These are phyloP conservation scores for Podospora pseudocomata DNA, from an alignment of 495 filamentous ascomycete species.

Conservation along the genomic window DNA sequence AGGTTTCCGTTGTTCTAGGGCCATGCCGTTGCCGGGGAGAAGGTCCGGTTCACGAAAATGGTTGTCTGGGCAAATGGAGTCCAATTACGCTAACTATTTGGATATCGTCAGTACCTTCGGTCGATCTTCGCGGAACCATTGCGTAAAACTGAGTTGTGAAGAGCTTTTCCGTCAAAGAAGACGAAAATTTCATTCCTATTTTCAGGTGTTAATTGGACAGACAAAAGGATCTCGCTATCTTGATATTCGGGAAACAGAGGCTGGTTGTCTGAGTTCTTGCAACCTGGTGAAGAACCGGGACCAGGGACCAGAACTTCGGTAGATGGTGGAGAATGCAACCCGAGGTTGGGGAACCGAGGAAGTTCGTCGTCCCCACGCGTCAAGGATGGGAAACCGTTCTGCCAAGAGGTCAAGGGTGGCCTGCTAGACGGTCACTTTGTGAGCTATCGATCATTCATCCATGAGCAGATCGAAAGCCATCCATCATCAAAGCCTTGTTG, in stretches of 20 bases:
- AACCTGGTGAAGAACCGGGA: not conserved
- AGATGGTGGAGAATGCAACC: slow-evolving; percentile 16
- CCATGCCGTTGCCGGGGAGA: not conserved
- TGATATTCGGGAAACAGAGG: not conserved
- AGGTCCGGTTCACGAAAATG: not conserved
- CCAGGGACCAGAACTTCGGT: not conserved
- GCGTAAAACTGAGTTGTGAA: not conserved
- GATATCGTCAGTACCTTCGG: not conserved
- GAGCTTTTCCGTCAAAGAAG: not conserved
- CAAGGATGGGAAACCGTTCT: slow-evolving; percentile 1
- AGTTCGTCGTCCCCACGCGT: slow-evolving; percentile 14
- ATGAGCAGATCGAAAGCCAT: not conserved
- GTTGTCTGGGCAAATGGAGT: not conserved
- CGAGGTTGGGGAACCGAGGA: slow-evolving; percentile 15
- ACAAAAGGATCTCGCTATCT: not conserved
- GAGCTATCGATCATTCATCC: not conserved
- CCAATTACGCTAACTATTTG: not conserved
- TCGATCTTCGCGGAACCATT: not conserved
- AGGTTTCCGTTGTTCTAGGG: not conserved
- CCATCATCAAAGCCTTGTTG: not conserved
- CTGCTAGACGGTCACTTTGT: not conserved
- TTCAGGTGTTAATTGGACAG: not conserved
- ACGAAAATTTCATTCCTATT: not conserved
- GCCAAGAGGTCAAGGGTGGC: slow-evolving; percentile 8
- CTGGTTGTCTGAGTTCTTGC: not conserved